phyloP scores from a whole-genome alignment of 2,329 filamentous ascomycete species.

The Aureobasidium pullulans region DNA sequence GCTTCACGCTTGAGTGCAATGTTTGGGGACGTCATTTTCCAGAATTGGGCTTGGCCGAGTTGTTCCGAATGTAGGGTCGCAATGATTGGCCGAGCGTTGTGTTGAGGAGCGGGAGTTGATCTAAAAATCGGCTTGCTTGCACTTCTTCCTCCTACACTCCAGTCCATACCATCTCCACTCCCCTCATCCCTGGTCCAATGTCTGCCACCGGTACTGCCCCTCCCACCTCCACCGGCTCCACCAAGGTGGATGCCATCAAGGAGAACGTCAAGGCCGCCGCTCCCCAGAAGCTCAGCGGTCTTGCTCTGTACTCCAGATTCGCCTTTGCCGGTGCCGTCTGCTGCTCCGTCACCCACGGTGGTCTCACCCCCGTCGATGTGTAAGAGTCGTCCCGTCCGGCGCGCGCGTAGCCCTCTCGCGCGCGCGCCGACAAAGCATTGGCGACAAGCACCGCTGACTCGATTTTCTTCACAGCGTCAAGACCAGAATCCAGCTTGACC shows the following conservation, averaged over 20 bases:
- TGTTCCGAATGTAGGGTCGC: not conserved
- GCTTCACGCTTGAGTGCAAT: too few species aligned
- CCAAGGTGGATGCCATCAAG: constrained; percentile 48
- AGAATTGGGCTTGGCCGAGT: not conserved
- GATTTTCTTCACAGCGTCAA: constrained; percentile 61
- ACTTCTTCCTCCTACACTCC: constrained; percentile 2
- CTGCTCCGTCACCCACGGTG: constrained; percentile 96
- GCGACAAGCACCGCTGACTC: constrained; percentile 14
- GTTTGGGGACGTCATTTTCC: too few species aligned
- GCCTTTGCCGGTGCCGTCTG: constrained; percentile 96
- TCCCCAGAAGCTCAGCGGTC: constrained; percentile 51
- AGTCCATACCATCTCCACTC: constrained; percentile 15
- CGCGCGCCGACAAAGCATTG: not conserved
- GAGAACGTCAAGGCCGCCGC: constrained; percentile 38
- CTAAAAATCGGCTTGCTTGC: constrained; percentile 3
- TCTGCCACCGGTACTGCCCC: constrained; percentile 32
- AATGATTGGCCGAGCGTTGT: not conserved
- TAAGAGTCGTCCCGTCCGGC: constrained; percentile 52
- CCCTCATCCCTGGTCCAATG: constrained; percentile 19
- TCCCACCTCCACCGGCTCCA: constrained; percentile 42
- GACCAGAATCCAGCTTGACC: constrained; percentile 91
- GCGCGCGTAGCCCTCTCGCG: not conserved
- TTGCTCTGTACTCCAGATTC: constrained; percentile 87
- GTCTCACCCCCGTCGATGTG: constrained; percentile 97
- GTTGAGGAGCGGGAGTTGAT: not conserved